phyloP scores from a whole-genome alignment of 257 asterid species.

The Anisodus acutangulus region DNA sequence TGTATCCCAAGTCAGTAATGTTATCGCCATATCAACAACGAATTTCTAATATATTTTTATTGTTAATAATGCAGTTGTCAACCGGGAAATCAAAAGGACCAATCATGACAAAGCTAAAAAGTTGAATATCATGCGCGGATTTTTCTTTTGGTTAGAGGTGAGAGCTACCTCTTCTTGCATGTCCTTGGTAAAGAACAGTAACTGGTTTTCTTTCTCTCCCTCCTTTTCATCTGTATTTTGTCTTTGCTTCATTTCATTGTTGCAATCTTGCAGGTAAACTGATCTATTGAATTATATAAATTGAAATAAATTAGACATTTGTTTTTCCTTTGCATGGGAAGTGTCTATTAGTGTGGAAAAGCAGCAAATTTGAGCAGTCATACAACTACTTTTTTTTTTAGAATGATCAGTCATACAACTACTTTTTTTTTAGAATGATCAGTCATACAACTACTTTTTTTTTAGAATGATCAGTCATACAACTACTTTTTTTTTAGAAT shows the following conservation, averaged over 20 bases:
- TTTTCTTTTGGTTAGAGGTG: slow-evolving; percentile 61
- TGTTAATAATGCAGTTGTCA: slow-evolving; percentile 43
- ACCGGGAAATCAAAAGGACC: slow-evolving; percentile 27
- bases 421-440: not conserved
- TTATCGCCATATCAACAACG: not conserved
- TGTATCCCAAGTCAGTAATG: not conserved
- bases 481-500: too few relatives aligned
- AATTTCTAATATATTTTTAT: not conserved
- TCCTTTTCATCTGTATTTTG: not conserved
- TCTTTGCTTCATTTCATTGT: not conserved
- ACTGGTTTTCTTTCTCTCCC: not conserved
- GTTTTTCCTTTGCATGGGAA: not conserved
- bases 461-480: not conserved
- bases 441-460: not conserved
- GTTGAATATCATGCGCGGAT: slow-evolving; percentile 56
- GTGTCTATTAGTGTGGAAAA: not conserved
- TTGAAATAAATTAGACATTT: not conserved
- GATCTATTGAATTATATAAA: not conserved
- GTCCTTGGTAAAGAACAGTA: not conserved
- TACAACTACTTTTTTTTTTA: not conserved
- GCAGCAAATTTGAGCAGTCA: not conserved
- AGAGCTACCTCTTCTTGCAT: slow-evolving; percentile 17
- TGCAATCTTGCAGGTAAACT: slow-evolving; percentile 22
- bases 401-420: too few relatives aligned
- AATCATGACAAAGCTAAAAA: slow-evolving; percentile 24